Evolutionary conservation across 2,329 filamentous ascomycete species (phyloP), one percentile per base, ranked within the genome.

Genomic region (Sporothrix schenckii): DNA sequence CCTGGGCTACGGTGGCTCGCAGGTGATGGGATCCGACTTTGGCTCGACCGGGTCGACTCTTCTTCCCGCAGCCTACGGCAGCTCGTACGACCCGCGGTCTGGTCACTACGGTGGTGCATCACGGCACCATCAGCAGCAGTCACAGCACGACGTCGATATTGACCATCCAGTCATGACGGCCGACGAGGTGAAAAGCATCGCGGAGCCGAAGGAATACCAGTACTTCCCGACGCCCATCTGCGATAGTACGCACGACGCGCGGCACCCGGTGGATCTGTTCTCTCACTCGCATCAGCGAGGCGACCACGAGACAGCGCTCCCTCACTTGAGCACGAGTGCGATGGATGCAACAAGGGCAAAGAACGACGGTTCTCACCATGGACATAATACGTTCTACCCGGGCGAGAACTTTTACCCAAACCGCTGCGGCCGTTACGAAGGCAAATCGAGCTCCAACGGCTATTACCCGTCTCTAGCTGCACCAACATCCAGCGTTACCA

Each of bases 171-270:
- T 85, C 69, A 83, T 88, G 49, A 80, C 84, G 9, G 72, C 82
- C 1, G 84, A 87, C 21, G 84, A 87, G 13, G 81, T 82, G 24
- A 86, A 87, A 76, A 76, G 80, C 2, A 82, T 87, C 54, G 79
- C 82, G 0, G 81, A 78, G 14, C 77, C 81, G 16, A 87, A 86
- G 72, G 82, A 81, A 0, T 88, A 88, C 72, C 83, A 86, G 70
- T 88, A 88, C 74, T 88, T 84, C 73, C 83, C 84, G 0, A 79
- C 80, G 0, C 74, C 84, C 2, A 81, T 87, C 63, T 87, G 86
- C 74, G 84, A 87, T 63, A 78, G 78, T 24, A 79, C 81, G 3
- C 77, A 80, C 39, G 83, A 86, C 63, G 77, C 81, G 0, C 78
- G 81, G 50, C 79, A 80, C 21, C 76, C 77, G 1, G 81, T 87